phyloP scores from a whole-genome alignment of 2,329 filamentous ascomycete species.

The Colletotrichum incanum region DNA sequence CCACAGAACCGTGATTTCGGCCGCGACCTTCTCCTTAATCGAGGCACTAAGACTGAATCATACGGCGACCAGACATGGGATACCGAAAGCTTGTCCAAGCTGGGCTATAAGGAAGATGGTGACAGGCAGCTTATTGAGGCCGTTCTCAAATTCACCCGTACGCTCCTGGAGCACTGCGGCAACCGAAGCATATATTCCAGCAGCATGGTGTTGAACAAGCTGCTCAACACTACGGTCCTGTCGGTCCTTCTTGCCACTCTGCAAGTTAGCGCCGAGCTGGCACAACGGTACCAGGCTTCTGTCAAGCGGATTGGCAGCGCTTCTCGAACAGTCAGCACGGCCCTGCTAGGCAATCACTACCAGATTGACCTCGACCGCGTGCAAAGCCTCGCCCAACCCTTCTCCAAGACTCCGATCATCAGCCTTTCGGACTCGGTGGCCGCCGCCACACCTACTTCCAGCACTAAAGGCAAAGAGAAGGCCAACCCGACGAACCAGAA shows the following conservation, averaged over 20 bases:
- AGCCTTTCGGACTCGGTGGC: conserved; percentile 66
- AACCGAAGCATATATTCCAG: conserved; percentile 97
- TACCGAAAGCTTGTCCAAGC: conserved; percentile 63
- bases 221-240: conserved; percentile 89
- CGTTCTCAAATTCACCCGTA: conserved; percentile 87
- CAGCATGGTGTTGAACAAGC: conserved; percentile 88
- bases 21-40: conserved; percentile 74
- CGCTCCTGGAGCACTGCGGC: conserved; percentile 94
- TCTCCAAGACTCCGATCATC: conserved; percentile 78
- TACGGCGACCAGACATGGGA: conserved; percentile 66
- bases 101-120: conserved; percentile 81
- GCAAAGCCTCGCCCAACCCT: conserved; percentile 86
- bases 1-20: conserved; percentile 86
- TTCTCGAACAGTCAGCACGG: conserved; percentile 77
- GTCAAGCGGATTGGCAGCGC: conserved; percentile 82
- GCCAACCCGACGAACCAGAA: conserved; percentile 57
- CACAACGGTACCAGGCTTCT: conserved; percentile 92
- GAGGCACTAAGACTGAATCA: conserved; percentile 66
- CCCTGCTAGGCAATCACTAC: conserved; percentile 88
- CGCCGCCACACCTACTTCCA: conserved; percentile 68
- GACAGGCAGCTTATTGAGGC: conserved; percentile 86
- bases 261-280: conserved; percentile 86
- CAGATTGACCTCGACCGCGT: conserved; percentile 85
- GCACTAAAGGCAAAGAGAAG: conserved; percentile 84
- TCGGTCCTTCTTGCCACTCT: conserved; percentile 84